phyloP scores from a whole-genome alignment of 257 asterid genomes.

The Nicotiana tabacum region DNA sequence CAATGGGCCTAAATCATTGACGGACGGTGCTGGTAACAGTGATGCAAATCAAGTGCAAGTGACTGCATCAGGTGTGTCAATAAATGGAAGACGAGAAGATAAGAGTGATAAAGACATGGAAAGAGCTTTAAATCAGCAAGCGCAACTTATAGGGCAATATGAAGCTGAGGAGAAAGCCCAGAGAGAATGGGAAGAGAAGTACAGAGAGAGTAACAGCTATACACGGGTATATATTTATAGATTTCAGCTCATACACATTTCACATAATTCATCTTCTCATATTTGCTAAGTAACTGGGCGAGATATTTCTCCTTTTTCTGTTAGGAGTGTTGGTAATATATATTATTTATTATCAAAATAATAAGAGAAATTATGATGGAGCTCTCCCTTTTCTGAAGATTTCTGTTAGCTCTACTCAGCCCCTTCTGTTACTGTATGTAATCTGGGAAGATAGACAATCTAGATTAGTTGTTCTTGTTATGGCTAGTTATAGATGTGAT shows the following conservation, averaged over 20 bases:
- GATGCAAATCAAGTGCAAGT: conserved; percentile 30
- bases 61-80: conserved; percentile 18
- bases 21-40: conserved; percentile 27
- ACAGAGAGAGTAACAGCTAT: conserved; percentile 52
- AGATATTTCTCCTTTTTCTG: background rate
- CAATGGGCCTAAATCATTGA: conserved; percentile 22
- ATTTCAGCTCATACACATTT: background rate
- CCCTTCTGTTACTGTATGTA: background rate
- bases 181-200: conserved; percentile 89
- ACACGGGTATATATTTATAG: conserved; percentile 44
- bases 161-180: conserved; percentile 82
- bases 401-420: background rate
- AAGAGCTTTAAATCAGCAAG: conserved; percentile 62
- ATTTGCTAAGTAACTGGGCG: background rate
- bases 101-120: conserved; percentile 44
- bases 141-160: conserved; percentile 43
- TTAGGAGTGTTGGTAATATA: background rate
- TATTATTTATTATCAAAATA: too few relatives aligned
- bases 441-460: background rate
- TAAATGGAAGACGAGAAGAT: conserved; percentile 22
- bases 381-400: background rate
- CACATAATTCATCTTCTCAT: background rate
- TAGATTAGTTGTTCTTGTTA: background rate
- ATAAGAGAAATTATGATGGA: background rate
- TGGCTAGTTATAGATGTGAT: background rate